Evolutionary conservation across 345 rosid genomes (phyloP), one percentile per base, ranked within the genome.

Genomic region (Linum tenue): DNA sequence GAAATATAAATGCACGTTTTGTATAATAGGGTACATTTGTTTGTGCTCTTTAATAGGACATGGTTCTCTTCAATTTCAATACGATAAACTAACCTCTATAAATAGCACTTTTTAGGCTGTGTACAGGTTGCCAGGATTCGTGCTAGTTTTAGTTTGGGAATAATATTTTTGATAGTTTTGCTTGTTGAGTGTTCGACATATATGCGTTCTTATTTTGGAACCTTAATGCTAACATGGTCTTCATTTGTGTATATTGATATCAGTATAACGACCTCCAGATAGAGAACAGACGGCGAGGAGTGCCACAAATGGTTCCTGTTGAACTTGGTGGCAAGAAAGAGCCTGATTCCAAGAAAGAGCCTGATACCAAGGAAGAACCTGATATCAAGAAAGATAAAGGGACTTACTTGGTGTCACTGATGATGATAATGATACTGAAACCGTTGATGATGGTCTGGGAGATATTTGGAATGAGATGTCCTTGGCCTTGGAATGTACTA

Each of bases 401-500:
- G 63, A 75, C 75, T 37, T 91, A 85, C 56, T 91, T 60, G 92
- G 96, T 17, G 82, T 73, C 22, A 85, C 77, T 39, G 82, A 84
- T 8, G 78, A 73, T 63, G 86, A 69, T 73, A 15, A 51, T 67
- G 75, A 62, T 60, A 66, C 70, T n/a, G 78, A 74, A 71, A 60
- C 44, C 36, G 78, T 64, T 72, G 90, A 90, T 73, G 91, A 83
- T 61, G 95, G 86, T 58, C 78, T 90, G 69, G 87, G 87, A 67
- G 82, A 87, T 81, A 86, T 92, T 64, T 92, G 97, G 98, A 84
- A 74, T 56, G 90, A 85, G 75, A 87, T 90, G 97, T 77, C 88
- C 60, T 70, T 81, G 76, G 84, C 94, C 53, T 67, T 90, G 68
- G 90, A 81, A 70, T 65, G 70, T 73, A 77, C 92, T 41, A 92